phyloP scores from a whole-genome alignment of 1,284 basidiomycete species.

The Gymnopus androsaceus region DNA sequence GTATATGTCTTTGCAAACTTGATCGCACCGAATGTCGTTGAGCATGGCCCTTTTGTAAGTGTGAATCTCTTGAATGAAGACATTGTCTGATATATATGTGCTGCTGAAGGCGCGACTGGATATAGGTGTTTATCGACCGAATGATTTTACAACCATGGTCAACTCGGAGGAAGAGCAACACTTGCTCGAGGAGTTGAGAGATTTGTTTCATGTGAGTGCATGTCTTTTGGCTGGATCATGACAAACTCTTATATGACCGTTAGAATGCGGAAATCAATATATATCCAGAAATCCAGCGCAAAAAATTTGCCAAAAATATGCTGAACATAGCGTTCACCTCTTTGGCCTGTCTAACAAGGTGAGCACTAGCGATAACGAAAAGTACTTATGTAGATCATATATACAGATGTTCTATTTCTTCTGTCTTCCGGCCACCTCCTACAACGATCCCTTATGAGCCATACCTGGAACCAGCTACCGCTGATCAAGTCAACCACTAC shows the following conservation, averaged over 20 bases:
- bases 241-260: background rate
- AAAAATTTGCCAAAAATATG: slow-evolving; percentile 47
- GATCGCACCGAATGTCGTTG: slow-evolving; percentile 16
- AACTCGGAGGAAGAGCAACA: slow-evolving; percentile 32
- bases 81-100: background rate
- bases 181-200: background rate
- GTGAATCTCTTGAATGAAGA: background rate
- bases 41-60: slow-evolving; percentile 17
- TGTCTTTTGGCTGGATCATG: background rate
- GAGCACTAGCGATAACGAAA: background rate
- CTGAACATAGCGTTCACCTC: slow-evolving; percentile 43
- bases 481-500: slow-evolving; percentile 16
- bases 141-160: slow-evolving; percentile 26
- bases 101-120: slow-evolving; percentile 36
- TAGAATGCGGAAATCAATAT: slow-evolving; percentile 25
- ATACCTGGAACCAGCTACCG: slow-evolving; percentile 25
- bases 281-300: slow-evolving; percentile 43
- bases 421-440: slow-evolving; percentile 33
- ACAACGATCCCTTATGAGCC: slow-evolving; percentile 13
- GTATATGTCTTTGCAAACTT: slow-evolving; percentile 20
- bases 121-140: slow-evolving; percentile 38
- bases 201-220: background rate
- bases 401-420: background rate
- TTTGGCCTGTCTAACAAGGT: slow-evolving; percentile 31
- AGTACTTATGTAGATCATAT: background rate